A percentile compares a stretch with the other conserved stretches of the same genome.
Conservation (phyloP, 768 basidiomycete genomes). For the Boletus reticulatus region DNA sequence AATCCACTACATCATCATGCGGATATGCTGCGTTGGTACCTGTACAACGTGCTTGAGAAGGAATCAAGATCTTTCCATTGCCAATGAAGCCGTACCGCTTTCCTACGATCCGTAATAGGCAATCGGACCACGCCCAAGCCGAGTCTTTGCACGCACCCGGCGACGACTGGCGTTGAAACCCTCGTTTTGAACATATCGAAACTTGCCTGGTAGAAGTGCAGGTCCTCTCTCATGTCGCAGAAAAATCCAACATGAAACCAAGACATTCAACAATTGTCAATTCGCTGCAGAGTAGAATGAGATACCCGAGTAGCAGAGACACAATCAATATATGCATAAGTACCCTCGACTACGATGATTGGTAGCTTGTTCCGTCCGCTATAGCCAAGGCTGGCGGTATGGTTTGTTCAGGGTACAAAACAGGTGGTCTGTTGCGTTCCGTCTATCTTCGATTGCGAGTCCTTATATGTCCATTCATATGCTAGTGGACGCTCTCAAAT, state of each 20-base stretch:
- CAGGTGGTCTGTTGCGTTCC: constrained; percentile 57
- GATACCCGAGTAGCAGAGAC: constrained; percentile 63
- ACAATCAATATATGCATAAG: constrained; percentile 77
- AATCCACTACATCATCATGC: constrained; percentile 3
- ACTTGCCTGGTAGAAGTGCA: constrained; percentile 15
- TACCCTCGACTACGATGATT: constrained; percentile 1
- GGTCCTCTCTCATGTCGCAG: constrained; percentile 5
- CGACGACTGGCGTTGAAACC: not conserved
- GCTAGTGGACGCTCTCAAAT: constrained; percentile 11
- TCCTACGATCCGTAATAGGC: constrained; percentile 10
- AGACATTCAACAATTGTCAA: not conserved
- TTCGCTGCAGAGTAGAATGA: constrained; percentile 45
- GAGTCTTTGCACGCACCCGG: not conserved
- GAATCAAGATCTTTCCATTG: constrained; percentile 23
- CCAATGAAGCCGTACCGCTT: constrained; percentile 4
- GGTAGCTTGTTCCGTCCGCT: constrained; percentile 3
- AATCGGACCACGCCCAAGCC: not conserved
- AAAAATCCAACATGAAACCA: not conserved
- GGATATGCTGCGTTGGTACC: constrained; percentile 15
- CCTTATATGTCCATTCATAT: constrained; percentile 11
- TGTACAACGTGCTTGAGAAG: constrained; percentile 23
- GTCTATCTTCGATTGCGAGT: constrained; percentile 69
- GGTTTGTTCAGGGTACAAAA: constrained; percentile 48
- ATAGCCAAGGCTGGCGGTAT: not conserved
- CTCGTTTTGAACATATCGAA: constrained; percentile 3